Evolutionary conservation across 2,329 filamentous ascomycete species (phyloP).

Genomic region (Sporothrix euskadiensis): DNA sequence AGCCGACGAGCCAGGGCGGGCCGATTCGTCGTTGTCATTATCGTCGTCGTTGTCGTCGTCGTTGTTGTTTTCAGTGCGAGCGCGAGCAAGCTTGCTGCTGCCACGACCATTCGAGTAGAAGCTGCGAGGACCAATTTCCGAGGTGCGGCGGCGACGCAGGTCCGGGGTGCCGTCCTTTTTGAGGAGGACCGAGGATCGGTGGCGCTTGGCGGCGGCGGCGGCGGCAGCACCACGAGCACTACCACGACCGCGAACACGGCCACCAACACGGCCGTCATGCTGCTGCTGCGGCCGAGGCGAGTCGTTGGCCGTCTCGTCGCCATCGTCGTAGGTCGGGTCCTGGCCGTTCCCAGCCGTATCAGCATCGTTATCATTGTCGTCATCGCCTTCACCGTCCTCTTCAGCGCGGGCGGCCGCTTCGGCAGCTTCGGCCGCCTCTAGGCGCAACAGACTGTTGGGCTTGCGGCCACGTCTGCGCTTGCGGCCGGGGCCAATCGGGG

Average conservation of each 20-base stretch:
- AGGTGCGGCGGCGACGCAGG: background rate
- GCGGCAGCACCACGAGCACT: conserved; percentile 29
- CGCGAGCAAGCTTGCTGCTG: too few relatives aligned
- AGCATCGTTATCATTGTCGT: conserved; percentile 3
- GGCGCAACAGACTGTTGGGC: conserved; percentile 24
- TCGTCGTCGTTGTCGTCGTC: background rate
- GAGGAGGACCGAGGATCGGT: background rate
- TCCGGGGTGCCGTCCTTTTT: background rate
- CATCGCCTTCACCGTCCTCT: background rate
- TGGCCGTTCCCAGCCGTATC: conserved; percentile 10
- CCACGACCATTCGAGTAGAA: conserved; percentile 37
- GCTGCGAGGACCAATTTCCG: conserved; percentile 45
- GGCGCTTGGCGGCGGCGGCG: background rate
- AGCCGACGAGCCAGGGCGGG: conserved; percentile 51
- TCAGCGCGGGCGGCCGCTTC: background rate
- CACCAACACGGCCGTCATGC: background rate
- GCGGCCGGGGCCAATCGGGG: background rate
- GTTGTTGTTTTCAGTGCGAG: background rate
- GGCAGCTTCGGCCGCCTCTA: conserved; percentile 22
- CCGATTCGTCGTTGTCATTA: background rate
- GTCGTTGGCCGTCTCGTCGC: conserved; percentile 31
- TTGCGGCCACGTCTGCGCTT: conserved; percentile 29
- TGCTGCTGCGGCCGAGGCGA: background rate
- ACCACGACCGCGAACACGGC: background rate
- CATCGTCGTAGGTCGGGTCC: conserved; percentile 9